A percentile compares a stretch with the other conserved stretches of the same genome.
phyloP scores from a whole-genome alignment of 192 early-diverging fungal genomes.

The Allomyces macrogynus region DNA sequence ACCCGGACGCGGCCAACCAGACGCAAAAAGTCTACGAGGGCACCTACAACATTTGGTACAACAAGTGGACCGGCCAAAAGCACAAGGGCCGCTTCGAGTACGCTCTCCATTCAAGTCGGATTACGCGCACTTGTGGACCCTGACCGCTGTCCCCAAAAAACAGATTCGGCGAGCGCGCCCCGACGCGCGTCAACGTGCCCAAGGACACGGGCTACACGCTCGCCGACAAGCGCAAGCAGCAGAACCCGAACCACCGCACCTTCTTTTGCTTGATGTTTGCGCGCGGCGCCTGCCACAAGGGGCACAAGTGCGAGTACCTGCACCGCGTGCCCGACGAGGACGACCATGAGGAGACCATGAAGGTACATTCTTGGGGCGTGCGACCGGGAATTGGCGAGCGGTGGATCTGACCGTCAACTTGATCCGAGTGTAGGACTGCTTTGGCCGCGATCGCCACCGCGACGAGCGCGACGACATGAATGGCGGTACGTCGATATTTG shows the following conservation, averaged over 20 bases:
- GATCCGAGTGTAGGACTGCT: conserved; percentile 25
- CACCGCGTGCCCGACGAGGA: conserved; percentile 24
- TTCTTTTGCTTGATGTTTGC: conserved; percentile 75
- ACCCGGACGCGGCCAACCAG: neutral
- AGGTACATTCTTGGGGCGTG: no score
- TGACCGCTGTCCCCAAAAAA: neutral
- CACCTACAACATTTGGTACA: conserved; percentile 47
- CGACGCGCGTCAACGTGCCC: conserved; percentile 34
- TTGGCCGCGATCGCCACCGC: conserved; percentile 49
- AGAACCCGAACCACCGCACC: conserved; percentile 21
- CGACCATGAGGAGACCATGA: conserved; percentile 29
- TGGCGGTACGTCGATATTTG: conserved; percentile 19
- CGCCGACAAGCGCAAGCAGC: conserved; percentile 16
- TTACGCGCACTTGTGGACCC: neutral
- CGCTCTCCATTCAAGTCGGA: neutral
- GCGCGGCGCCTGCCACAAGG: conserved; percentile 52
- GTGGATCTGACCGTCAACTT: conserved; percentile 6
- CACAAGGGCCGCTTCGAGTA: conserved; percentile 3
- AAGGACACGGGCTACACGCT: conserved; percentile 51
- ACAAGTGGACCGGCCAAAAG: conserved; percentile 31
- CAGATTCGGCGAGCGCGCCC: conserved; percentile 29
- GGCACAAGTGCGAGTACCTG: conserved; percentile 28
- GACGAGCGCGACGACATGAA: conserved; percentile 38
- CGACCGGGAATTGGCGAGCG: no score
- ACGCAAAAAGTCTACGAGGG: neutral